These are phyloP conservation scores for Pyrenochaeta sp. DNA, from an alignment of 2,329 filamentous ascomycete species.

Conservation along the genomic window DNA sequence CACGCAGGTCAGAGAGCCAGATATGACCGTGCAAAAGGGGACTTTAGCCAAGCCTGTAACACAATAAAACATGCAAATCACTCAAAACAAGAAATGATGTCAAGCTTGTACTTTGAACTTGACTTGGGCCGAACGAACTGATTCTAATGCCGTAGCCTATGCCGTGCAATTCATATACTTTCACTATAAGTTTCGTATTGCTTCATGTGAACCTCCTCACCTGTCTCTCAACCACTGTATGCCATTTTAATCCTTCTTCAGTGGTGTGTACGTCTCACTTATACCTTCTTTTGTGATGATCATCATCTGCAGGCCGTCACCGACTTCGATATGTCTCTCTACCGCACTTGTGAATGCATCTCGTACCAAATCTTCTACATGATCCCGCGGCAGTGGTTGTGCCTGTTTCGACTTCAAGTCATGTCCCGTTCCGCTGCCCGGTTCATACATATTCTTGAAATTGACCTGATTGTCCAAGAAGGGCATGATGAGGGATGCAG, in stretches of 20 bases:
- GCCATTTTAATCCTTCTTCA: conserved; percentile 69
- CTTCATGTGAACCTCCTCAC: conserved; percentile 49
- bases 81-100: too few species aligned
- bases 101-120: neutral
- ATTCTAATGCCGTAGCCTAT: neutral
- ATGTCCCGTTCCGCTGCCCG: conserved; percentile 84
- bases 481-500: conserved; percentile 95
- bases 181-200: conserved; percentile 32
- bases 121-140: neutral
- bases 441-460: conserved; percentile 98
- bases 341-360: conserved; percentile 98
- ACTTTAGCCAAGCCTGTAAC: too few species aligned
- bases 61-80: too few species aligned
- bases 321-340: conserved; percentile 98
- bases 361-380: conserved; percentile 88
- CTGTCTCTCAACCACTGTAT: conserved; percentile 24
- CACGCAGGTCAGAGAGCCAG: too few species aligned
- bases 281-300: conserved; percentile 89
- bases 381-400: conserved; percentile 73
- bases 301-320: conserved; percentile 95
- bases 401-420: conserved; percentile 75
- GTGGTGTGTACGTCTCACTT: conserved; percentile 79
- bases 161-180: conserved; percentile 25
- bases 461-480: conserved; percentile 99
- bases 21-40: too few species aligned